Conservation (phyloP, 106 monocot species). For the Alisma plantagoaquatica region DNA sequence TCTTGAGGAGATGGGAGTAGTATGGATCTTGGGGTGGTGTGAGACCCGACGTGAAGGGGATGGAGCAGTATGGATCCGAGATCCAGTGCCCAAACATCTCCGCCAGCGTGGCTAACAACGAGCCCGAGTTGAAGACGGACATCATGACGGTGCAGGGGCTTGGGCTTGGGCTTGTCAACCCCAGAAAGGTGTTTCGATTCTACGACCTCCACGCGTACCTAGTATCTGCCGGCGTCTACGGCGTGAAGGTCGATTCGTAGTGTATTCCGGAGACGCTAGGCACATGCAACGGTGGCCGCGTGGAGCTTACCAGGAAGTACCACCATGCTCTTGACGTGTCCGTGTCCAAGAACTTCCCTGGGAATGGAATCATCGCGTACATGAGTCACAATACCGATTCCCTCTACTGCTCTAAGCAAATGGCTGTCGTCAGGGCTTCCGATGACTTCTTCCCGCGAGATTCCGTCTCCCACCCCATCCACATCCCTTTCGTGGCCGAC, state of each 20-base stretch:
- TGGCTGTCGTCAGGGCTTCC: conserved; percentile 62
- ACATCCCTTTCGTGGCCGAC: conserved; percentile 70
- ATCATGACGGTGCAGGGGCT: no score
- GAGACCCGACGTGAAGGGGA: no score
- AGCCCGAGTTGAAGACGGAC: no score
- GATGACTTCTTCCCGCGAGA: conserved; percentile 78
- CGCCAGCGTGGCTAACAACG: no score
- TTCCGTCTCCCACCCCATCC: conserved; percentile 71
- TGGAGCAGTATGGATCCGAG: no score
- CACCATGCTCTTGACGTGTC: conserved; percentile 69
- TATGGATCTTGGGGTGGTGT: no score
- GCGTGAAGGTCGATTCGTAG: conserved; percentile 75
- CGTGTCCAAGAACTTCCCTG: conserved; percentile 50
- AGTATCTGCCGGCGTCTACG: neutral
- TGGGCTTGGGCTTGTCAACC: no score
- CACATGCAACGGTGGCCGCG: conserved; percentile 48
- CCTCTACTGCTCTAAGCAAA: conserved; percentile 68
- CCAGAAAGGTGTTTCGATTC: no score
- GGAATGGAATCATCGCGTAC: conserved; percentile 70
- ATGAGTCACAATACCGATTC: conserved; percentile 80
- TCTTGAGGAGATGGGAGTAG: no score
- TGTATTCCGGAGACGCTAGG: conserved; percentile 71
- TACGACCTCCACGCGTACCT: neutral
- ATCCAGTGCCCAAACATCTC: no score
- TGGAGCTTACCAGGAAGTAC: conserved; percentile 13